Evolutionary conservation across 2,329 filamentous ascomycete species (phyloP).

Genomic region (Nemania sp.): DNA sequence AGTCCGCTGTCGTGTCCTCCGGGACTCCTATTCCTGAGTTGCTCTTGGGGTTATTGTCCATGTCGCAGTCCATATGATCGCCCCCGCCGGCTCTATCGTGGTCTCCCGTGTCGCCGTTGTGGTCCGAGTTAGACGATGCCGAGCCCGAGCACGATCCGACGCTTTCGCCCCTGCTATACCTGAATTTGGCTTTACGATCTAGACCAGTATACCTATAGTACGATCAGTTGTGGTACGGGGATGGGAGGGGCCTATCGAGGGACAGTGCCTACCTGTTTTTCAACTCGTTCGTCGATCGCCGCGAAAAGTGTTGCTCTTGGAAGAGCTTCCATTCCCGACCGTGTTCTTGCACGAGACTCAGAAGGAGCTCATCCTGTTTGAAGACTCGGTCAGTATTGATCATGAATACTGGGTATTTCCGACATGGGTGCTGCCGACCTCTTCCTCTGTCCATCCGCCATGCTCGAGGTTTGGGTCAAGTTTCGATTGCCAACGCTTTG

Average conservation of each 20-base stretch:
- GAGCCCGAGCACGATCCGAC: slow-evolving; percentile 1
- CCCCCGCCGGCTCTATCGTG: background rate
- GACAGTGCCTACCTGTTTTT: slow-evolving; percentile 29
- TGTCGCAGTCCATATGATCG: background rate
- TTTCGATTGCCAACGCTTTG: slow-evolving; percentile 52
- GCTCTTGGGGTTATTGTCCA: background rate
- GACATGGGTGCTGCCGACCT: slow-evolving; percentile 19
- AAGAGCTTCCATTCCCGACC: slow-evolving; percentile 35
- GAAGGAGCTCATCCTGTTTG: slow-evolving; percentile 25
- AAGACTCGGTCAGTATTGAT: background rate
- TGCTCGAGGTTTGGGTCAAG: slow-evolving; percentile 47
- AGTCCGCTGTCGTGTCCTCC: slow-evolving; percentile 12
- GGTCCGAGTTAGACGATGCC: slow-evolving; percentile 9
- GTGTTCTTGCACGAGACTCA: slow-evolving; percentile 25
- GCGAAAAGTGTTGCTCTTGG: slow-evolving; percentile 27
- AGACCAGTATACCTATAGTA: slow-evolving; percentile 22
- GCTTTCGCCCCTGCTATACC: slow-evolving; percentile 7
- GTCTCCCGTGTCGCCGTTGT: slow-evolving; percentile 1
- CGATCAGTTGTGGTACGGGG: background rate
- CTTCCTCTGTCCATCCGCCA: slow-evolving; percentile 31
- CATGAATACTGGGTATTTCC: background rate
- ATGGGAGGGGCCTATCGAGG: background rate
- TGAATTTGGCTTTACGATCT: slow-evolving; percentile 9
- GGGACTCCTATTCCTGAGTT: too few species aligned
- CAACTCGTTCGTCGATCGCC: slow-evolving; percentile 33